Conservation (phyloP, 306 rosid species). For the Corylus avellana region DNA sequence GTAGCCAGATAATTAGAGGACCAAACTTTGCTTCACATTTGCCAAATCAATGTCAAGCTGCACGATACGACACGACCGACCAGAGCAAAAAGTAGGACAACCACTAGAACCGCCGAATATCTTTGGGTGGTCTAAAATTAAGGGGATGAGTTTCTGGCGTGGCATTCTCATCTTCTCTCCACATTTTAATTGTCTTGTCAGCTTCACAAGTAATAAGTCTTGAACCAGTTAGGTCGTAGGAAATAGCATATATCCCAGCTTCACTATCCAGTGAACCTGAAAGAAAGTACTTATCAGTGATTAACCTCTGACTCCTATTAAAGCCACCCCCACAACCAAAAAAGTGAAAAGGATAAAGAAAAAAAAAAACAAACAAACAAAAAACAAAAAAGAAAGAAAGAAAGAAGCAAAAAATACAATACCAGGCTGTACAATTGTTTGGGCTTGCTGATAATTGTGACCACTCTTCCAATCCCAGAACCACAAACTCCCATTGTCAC, state of each 20-base stretch:
- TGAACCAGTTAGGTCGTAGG: conserved; percentile 79
- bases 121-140: conserved; percentile 88
- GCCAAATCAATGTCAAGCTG: not conserved
- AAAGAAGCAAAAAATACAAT: conserved; percentile 15
- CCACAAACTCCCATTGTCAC: conserved; percentile 99
- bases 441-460: conserved; percentile 91
- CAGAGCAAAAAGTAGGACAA: not conserved
- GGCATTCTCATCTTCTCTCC: conserved; percentile 95
- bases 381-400: not conserved
- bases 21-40: not conserved
- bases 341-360: not conserved
- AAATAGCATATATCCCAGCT: conserved; percentile 86
- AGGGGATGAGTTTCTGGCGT: conserved; percentile 93
- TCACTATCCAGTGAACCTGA: conserved; percentile 96
- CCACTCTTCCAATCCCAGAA: conserved; percentile 99
- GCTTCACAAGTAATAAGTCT: conserved; percentile 91
- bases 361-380: not conserved
- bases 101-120: conserved; percentile 75
- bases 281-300: conserved; percentile 5
- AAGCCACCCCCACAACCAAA: not conserved
- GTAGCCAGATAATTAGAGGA: not conserved
- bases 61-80: not conserved
- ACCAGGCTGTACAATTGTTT: conserved; percentile 98
- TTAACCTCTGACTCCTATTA: not conserved
- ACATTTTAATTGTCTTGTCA: conserved; percentile 95